phyloP scores from a whole-genome alignment of 129 eudicot species.

The Centaurea solstitialis region DNA sequence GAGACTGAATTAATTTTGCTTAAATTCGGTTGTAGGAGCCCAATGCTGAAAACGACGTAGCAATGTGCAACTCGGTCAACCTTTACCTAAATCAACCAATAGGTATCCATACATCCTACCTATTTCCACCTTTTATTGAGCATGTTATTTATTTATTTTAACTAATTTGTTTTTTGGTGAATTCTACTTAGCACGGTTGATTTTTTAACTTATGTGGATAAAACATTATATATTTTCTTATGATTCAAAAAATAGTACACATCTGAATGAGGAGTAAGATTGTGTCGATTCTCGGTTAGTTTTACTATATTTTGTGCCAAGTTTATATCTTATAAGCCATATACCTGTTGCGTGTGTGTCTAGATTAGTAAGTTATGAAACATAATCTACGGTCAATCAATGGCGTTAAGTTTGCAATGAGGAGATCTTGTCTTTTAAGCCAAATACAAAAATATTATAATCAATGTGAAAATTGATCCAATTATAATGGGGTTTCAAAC shows the following conservation, averaged over 20 bases:
- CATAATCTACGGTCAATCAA: not conserved
- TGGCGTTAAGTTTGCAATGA: not conserved
- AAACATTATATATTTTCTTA: no score
- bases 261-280: not conserved
- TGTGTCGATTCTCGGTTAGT: not conserved
- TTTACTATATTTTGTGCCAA: not conserved
- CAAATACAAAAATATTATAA: not conserved
- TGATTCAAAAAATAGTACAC: not conserved
- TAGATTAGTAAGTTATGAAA: not conserved
- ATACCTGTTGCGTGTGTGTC: not conserved
- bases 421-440: not conserved
- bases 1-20: conserved; percentile 10
- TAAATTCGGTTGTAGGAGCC: conserved; percentile 66
- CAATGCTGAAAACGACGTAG: conserved; percentile 58
- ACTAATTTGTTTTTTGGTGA: no score
- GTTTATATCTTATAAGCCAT: not conserved
- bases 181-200: no score
- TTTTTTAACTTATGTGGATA: no score
- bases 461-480: not conserved
- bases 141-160: no score
- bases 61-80: conserved; percentile 73
- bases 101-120: conserved; percentile 42
- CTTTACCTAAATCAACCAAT: conserved; percentile 74
- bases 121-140: no score
- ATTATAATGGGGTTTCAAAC: not conserved